Evolutionary conservation across 1,284 basidiomycete species (phyloP), one percentile per base, ranked within the genome.

Genomic region (Cryptococcus sp.): DNA sequence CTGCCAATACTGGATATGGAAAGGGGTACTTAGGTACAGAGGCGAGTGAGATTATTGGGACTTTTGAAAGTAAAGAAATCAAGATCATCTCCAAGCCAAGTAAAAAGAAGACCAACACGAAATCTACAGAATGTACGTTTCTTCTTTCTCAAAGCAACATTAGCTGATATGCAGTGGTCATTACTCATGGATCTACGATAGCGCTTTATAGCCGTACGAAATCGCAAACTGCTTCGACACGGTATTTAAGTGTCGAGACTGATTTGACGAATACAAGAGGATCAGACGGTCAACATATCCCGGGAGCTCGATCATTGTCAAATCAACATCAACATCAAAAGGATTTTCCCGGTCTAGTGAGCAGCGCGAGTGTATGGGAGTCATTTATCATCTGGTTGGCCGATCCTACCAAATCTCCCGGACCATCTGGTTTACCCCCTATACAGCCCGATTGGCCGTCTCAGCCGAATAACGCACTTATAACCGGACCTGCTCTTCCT

Each of bases 1-100:
- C n/a, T n/a, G 16, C 10, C 9, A 34, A 16, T 39, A 61, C 32
- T 50, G 62, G 43, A 16, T 58, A 53, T 48, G 57, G 50, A 42
- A 62, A 53, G 57, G 68, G 65, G 46, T 66, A 63, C 66, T 62
- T 53, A 16, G 54, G 48, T 2, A 40, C 53, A 24, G 39, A 41
- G 3, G 45, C 64, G 87, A 86, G 56, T 81, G 88, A 59, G 39
- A 79, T 91, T 50, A 82, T 97, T 63, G 89, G 90, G 42, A 81
- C 84, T 23, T 93, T 94, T 78, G 84, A 88, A 49, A 89, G 87
- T 63, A 85, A 87, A 47, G 86, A 92, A 31, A 97, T 98, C 81
- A 94, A 94, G 75, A 89, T 98, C 63, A 97, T 98, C 76, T 89
- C 87, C 75, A 94, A 94, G 73, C 91, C 91, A 2, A 90, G 87